Base-by-base conservation (phyloP, 2,329 filamentous ascomycete species). In the Trichophyton simii region DNA sequence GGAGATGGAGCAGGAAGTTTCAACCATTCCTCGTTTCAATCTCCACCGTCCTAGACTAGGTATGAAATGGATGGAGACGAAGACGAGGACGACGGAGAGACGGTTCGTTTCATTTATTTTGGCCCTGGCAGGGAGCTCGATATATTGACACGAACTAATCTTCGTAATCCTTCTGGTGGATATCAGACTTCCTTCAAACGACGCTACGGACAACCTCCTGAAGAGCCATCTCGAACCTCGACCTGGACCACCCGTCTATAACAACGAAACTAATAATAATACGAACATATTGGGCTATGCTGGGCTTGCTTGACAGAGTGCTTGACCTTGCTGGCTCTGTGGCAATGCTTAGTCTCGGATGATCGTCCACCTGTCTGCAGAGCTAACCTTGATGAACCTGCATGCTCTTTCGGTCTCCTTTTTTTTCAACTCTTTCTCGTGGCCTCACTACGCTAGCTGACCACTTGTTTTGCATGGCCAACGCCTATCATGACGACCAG, bases 311-410 rank as follows among this genome's bases (percentile, higher is more conserved):
- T 13, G 34, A 38, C 34, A 13, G 9, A 13, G 9, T 38, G 44
- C 18, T 20, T 20, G 44, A 20, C 44, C 41, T 11, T 38, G 34
- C 9, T 44, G 41, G 6, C 41, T 44, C 41, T 54, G 50, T 54
- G 50, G 50, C 50, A 54, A 54, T 54, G 50, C 50, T 54, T 54
- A 54, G 50, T 34, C 50, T 54, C 50, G 50, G 50, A 54, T 54
- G 50, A 54, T 54, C 50, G 50, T 54, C 50, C 50, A 54, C 9
- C 50, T 54, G 11, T 31, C 25, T 54, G 28, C 50, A 54, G 8
- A 9, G 8, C 34, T 34, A 54, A 54, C 50, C 50, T 54, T 54
- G 50, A 54, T 54, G 22, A 34, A 34, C 50, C 25, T 54, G 50
- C 50, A 54, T 54, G 48, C 11, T 50, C 46, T 22, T 2, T 5